Evolutionary conservation across 2,329 filamentous ascomycete genomes (phyloP), one percentile per base, ranked within the genome.

Genomic region (Thelonectria olida): DNA sequence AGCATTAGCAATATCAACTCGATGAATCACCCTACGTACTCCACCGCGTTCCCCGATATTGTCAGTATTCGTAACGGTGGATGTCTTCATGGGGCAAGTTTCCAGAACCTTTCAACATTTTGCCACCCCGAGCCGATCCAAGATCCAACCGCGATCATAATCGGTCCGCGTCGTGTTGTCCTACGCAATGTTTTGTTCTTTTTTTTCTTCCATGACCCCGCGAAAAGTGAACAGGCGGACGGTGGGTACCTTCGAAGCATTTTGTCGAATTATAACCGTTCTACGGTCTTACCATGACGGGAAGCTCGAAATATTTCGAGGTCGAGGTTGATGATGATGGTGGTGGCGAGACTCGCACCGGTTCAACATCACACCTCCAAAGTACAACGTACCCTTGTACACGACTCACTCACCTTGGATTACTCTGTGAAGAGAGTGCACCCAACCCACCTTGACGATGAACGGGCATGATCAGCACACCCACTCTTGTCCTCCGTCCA

Each of bases 91-190:
- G 23, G 45, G 36, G 45, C 38, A 51, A n/a, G 22, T 51, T 60
- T 60, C 57, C 17, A 55, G 57, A 60, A 60, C 38, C 28, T 51
- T 36, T 20, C 42, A 22, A 13, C 34, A 17, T 8, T 52, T 60
- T 39, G 57, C 57, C 51, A 60, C 57, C 17, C 22, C 20, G 20
- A 31, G 51, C 48, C 45, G 57, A 60, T 54, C 45, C 57, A 55
- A 34, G 51, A 54, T 60, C 57, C 45, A 27, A 17, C 45, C 57
- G 19, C 45, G 45, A 60, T 60, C 28, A 13, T 19, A 51, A 28
- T 39, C 20, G 42, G 56, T 53, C 50, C 41, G 34, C 31, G 50
- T 59, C 51, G 54, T 31, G 36, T 25, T 41, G 17, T 48, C n/a
- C 9, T n/a, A 49, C 34, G 34, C 56, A 41, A 42, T 27, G 34